Base-by-base conservation (phyloP, 1,139 yeast genomes). In the Kodamaea arcana region DNA sequence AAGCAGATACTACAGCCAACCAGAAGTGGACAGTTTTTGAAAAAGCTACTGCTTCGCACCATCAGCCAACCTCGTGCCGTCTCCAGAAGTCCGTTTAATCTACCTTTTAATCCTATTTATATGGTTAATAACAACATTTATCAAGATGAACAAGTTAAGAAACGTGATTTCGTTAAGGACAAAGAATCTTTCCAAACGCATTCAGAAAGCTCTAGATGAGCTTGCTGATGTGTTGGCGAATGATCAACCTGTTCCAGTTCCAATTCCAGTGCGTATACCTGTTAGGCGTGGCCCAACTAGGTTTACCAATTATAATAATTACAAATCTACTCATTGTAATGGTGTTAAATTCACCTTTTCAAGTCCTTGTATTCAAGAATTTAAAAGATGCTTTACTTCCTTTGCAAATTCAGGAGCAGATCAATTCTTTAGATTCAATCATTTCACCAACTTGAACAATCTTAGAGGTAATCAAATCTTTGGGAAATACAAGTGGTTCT, bases 181-280 rank as follows among this genome's bases (percentile, higher is more conserved):
- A 22, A 50, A 54, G 33, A 58, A 55, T 38, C 44, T 60, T 27
- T 46, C 67, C 29, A 47, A 51, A 30, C 52, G 54, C 24, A 43
- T 62, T 31, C 57, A 56, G 36, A 47, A 54, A 40, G 62, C 62
- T 17, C 54, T 64, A 21, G 54, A 60, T 39, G 66, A 60, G 36
- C 52, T 64, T 33, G 45, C 60, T 15, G 58, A 59, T 29, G 50
- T 48, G 25, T 41, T 60, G 31, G 49, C 52, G 27, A 48, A 50
- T 26, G 28, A 39, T 34, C 24, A 41, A 23, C 40, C 45, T 11
- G 41, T 37, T 14, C 59, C 58, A 7, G 51, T 43, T 7, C 63
- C 64, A 3, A 51, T 51, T 16, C 57, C 61, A 6, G 52, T 54
- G 10, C 53, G 57, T 1, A 51, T 48, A 22, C 56, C 58, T 3